Evolutionary conservation across 106 monocot species (phyloP).

Genomic region (Platanthera guangdongensis): DNA sequence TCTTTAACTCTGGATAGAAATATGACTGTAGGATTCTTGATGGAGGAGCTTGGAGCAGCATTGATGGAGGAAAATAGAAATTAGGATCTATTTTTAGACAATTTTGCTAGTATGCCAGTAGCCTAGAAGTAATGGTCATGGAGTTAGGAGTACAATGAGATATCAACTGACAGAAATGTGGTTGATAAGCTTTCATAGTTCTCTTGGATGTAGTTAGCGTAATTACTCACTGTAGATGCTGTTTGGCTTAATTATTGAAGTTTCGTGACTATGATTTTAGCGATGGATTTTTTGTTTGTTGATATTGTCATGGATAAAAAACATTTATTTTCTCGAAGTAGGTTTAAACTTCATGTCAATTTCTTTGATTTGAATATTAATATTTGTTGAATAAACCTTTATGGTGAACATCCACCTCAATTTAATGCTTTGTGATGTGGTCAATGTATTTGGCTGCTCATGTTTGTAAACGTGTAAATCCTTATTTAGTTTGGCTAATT

Average conservation of each 20-base stretch:
- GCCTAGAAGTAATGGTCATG: neutral
- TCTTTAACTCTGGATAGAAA: too few species aligned
- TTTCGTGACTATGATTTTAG: neutral
- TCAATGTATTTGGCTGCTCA: neutral
- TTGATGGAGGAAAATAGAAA: neutral
- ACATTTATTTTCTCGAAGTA: neutral
- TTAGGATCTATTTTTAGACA: neutral
- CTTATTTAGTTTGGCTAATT: neutral
- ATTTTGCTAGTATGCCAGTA: neutral
- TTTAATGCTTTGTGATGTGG: neutral
- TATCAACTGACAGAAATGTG: neutral
- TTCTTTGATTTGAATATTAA: neutral
- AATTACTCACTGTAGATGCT: neutral
- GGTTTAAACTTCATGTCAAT: neutral
- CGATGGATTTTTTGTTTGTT: neutral
- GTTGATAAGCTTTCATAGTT: neutral
- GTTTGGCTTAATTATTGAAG: slow-evolving; percentile 1
- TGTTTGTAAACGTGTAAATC: neutral
- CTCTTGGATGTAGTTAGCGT: neutral
- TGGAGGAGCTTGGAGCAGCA: neutral
- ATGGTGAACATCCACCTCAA: neutral
- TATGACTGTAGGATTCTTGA: too few species aligned
- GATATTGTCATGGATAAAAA: neutral
- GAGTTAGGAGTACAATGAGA: neutral
- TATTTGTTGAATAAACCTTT: neutral